Evolutionary conservation across 2,329 filamentous ascomycete species (phyloP), one percentile per base, ranked within the genome.

Genomic region (Sclerotinia sclerotiorum): DNA sequence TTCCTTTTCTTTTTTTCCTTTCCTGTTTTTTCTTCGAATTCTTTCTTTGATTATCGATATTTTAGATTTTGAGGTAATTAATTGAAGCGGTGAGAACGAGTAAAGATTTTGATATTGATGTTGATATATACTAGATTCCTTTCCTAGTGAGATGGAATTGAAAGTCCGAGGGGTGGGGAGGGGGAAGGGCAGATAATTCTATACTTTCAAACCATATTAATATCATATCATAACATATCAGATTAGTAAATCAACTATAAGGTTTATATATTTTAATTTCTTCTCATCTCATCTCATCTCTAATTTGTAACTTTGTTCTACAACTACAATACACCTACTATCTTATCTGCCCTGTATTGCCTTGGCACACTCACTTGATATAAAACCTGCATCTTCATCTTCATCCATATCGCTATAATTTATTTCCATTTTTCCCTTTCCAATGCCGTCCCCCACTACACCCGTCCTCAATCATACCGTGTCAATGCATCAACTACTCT

Each of bases 401-500:
- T 21, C 55, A 51, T 63, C 48, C 35, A 65, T 35, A 49, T 44
- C 51, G 11, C 49, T n/a, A 27, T n/a, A 21, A 21, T 55, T 13
- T 39, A n/a, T n/a, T 56, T 32, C 48, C 46, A 64, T 52, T 29
- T 42, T 54, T 52, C 24, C 61, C 61, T 64, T 64, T 52, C 62
- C 62, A 65, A 42, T 24, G 5, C 24, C n/a, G 8, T 27, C 24
- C 5, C 29, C n/a, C n/a, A 21, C 48, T 19, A 24, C 42, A 24
- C 42, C 27, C n/a, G 35, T 62, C 46, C 29, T 24, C 58, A 5
- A 39, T 21, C 44, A 56, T 24, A 8, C 21, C 35, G 51, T 27
- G 15, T 7, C 15, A 61, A 24, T 15, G 11, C 58, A 61, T 49
- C 58, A 48, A 35, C 44, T 17, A 11, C 21, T 29, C 29, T 35